These are phyloP conservation scores for Colletotrichum camelliae DNA, from an alignment of 2,329 filamentous ascomycete species.

Conservation along the genomic window DNA sequence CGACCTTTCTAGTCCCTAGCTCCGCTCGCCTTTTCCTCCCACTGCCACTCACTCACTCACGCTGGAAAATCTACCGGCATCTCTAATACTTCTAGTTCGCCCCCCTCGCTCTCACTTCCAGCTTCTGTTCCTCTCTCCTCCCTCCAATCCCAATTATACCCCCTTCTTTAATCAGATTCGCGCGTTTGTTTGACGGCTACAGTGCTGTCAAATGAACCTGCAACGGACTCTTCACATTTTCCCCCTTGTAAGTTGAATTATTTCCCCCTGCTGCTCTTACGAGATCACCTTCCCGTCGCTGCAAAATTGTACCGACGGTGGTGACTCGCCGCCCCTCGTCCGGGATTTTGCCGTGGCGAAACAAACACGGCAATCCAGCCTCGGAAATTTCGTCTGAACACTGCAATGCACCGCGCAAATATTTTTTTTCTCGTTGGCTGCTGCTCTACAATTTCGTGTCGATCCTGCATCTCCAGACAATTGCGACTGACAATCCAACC, in stretches of 20 bases:
- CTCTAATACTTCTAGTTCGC: constrained; percentile 20
- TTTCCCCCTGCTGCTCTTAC: neutral
- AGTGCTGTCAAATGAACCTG: constrained; percentile 99
- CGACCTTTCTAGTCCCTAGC: neutral
- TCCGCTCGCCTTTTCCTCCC: neutral
- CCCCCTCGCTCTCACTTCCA: neutral
- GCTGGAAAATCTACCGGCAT: constrained; percentile 5
- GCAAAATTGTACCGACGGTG: neutral
- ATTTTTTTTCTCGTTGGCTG: neutral
- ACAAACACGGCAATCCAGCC: neutral
- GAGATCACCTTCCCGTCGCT: neutral
- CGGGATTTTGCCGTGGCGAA: constrained; percentile 10
- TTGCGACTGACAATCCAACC: constrained; percentile 26
- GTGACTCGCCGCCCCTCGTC: neutral
- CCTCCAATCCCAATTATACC: constrained; percentile 26
- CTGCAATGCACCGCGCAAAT: constrained; percentile 1
- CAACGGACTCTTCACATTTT: constrained; percentile 67
- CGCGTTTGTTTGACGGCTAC: constrained; percentile 92
- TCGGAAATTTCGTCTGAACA: constrained; percentile 7
- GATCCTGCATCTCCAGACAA: constrained; percentile 10
- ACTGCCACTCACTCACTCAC: neutral
- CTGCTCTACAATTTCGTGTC: neutral
- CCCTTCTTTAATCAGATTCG: constrained; percentile 39
- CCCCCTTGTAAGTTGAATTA: constrained; percentile 64
- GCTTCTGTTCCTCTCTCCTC: neutral